Evolutionary conservation across 257 asterid genomes (phyloP).

Genomic region (Lantana camara): DNA sequence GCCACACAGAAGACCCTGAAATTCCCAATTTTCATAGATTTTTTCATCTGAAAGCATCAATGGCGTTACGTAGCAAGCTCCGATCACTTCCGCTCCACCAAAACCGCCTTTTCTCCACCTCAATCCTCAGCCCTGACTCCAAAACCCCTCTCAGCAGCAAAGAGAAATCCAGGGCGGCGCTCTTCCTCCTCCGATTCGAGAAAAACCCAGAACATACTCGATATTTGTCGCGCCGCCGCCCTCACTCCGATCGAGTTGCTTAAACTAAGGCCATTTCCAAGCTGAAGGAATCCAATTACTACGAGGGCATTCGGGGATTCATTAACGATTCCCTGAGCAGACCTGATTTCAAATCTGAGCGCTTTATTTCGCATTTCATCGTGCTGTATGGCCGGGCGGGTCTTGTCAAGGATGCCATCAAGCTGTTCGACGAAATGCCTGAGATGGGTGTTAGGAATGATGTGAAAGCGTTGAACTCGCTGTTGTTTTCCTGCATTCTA

Average conservation of each 20-base stretch:
- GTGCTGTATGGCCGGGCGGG: conserved; percentile 79
- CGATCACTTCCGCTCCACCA: no score
- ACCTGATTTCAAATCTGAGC: conserved; percentile 46
- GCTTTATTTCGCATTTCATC: conserved; percentile 53
- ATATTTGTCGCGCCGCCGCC: conserved; percentile 72
- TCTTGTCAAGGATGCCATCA: conserved; percentile 53
- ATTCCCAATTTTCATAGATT: neutral
- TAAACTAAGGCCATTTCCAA: conserved; percentile 59
- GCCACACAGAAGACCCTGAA: conserved; percentile 20
- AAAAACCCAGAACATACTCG: conserved; percentile 78
- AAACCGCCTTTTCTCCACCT: conserved; percentile 44
- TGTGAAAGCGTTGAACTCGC: conserved; percentile 57
- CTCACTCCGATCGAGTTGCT: conserved; percentile 83
- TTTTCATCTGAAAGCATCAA: no score
- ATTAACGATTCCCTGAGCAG: conserved; percentile 54
- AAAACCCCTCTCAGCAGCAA: conserved; percentile 44
- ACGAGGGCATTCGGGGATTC: conserved; percentile 53
- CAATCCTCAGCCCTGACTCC: conserved; percentile 48
- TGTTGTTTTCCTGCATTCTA: conserved; percentile 60
- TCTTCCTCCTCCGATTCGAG: conserved; percentile 69
- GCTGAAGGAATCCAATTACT: conserved; percentile 49
- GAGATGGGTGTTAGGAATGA: conserved; percentile 47
- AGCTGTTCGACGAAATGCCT: conserved; percentile 70
- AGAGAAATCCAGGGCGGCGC: conserved; percentile 70
- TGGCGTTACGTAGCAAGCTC: conserved; percentile 63